Evolutionary conservation across 2,329 filamentous ascomycete species (phyloP), one percentile per base, ranked within the genome.

Genomic region (Aspergillus cejpii): DNA sequence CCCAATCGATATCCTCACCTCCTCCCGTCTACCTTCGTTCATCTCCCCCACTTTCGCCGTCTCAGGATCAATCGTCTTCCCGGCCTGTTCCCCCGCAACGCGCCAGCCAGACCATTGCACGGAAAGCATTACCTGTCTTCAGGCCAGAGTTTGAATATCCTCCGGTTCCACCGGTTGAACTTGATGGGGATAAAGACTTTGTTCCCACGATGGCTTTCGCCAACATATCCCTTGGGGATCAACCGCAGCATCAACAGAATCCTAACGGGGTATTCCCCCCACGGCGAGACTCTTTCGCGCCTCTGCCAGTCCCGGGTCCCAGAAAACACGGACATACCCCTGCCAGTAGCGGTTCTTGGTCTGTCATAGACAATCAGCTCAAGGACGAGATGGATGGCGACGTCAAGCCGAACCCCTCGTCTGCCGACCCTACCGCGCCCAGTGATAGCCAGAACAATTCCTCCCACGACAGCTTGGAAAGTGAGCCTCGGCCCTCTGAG

Each of bases 11-110:
- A 28, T 64, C 69, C 28, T 65, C 68, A 56, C 69, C 69, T 48
- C 63, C 68, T n/a, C 65, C 68, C 21, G 68, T 68, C 49, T 71
- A 72, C 52, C 58, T 70, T 49, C 59, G 62, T 50, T 63, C 67
- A 39, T 64, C 66, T 43, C 58, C 64, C 48, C 59, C 64, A 8
- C 31, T 34, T 27, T 52, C 59, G 29, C 52, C 56, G 38, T 41
- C 55, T 39, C 58, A 34, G 17, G 17, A 15, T 34, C 31, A 34
- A 34, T 34, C 31, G 10, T 17, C 31, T 12, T 15, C 31, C 31
- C 15, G 55, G 41, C 53, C 55, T 29, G 55, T 52, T 14, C 52
- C 58, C 2, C 47, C 54, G 33, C 50, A 39, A 11, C 54, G 54
- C 15, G 43, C 50, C 37, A 55, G 41, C 17, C 48, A 56, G 44